Evolutionary conservation across 176 grass and related monocot species (phyloP), one percentile per base, ranked within the genome.

Genomic region (Carex myosuroides): DNA sequence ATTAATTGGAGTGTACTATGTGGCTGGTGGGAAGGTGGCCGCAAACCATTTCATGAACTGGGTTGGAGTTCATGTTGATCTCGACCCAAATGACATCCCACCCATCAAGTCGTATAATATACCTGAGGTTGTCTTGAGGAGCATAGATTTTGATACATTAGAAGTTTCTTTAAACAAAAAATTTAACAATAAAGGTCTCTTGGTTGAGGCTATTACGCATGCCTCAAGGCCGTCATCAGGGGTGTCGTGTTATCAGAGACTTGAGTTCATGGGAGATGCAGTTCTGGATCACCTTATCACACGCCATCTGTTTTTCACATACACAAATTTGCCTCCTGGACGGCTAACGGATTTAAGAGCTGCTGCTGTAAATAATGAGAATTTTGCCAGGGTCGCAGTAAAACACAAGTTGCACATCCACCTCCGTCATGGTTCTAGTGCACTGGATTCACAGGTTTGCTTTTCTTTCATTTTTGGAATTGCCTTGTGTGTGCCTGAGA

Each of bases 251-350:
- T 99, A 99, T 86, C 96, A 99, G 84, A 88, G 93, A 18, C 83
- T 99, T 76, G 96, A 95, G 90, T 99, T 99, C 93, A 88, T 99
- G 90, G 93, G 96, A 13, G 96, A 99, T 89, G 96, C 96, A 70
- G 96, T 99, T 50, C 87, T 99, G 87, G 96, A 99, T 85, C 93
- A 99, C 93, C 86, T 99, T 55, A 99, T 99, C 57, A 99, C 93
- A 44, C 91, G 79, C 58, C 90, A 94, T 55, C 79, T 99, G 39
- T 99, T 99, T 88, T 99, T 99, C 56, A 95, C 91, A 18, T 99
- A 99, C 87, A 95, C 96, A 1, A 85, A 99, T 83, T 84, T 99
- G 81, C 96, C 96, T 81, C 96, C 93, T 88, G 96, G 96, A 0
- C 88, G 93, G 78, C 84, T 99, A 82, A 99, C 96, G 8, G 96